These are phyloP conservation scores for Venturia carpophila DNA, from an alignment of 2,329 filamentous ascomycete species.

Conservation along the genomic window DNA sequence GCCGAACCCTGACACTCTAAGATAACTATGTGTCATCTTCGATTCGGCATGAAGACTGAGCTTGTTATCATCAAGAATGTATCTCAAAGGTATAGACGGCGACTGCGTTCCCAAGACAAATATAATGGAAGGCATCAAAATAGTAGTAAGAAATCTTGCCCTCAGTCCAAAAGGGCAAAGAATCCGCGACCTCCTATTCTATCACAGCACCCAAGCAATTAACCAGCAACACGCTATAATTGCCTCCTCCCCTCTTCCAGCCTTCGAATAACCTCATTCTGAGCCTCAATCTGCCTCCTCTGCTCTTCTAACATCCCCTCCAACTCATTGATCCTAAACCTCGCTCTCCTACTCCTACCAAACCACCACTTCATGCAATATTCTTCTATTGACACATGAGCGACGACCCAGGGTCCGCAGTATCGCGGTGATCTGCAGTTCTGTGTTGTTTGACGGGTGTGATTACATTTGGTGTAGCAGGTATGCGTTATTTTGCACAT, in stretches of 20 bases:
- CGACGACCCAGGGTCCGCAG: neutral
- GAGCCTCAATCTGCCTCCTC: neutral
- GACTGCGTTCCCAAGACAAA: too few relatives aligned
- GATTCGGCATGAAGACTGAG: too few relatives aligned
- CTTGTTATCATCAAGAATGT: too few relatives aligned
- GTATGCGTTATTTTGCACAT: neutral
- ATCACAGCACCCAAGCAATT: too few relatives aligned
- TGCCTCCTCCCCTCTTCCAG: neutral
- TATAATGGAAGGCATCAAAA: too few relatives aligned
- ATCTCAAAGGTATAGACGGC: too few relatives aligned
- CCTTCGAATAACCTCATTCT: neutral
- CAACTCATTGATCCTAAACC: neutral
- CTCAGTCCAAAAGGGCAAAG: too few relatives aligned
- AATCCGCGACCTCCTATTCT: too few relatives aligned
- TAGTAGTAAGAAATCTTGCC: too few relatives aligned
- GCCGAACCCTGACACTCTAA: too few relatives aligned
- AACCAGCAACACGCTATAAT: too few relatives aligned
- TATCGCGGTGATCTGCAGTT: neutral
- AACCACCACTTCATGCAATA: neutral
- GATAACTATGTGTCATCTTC: too few relatives aligned
- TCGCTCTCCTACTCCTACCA: neutral
- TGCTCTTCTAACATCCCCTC: neutral
- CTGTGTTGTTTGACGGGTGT: neutral
- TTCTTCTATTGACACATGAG: neutral
- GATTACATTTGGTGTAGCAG: neutral